These are phyloP conservation scores for Phanerochaete carnosa DNA, from an alignment of 768 basidiomycete species.

Conservation along the genomic window DNA sequence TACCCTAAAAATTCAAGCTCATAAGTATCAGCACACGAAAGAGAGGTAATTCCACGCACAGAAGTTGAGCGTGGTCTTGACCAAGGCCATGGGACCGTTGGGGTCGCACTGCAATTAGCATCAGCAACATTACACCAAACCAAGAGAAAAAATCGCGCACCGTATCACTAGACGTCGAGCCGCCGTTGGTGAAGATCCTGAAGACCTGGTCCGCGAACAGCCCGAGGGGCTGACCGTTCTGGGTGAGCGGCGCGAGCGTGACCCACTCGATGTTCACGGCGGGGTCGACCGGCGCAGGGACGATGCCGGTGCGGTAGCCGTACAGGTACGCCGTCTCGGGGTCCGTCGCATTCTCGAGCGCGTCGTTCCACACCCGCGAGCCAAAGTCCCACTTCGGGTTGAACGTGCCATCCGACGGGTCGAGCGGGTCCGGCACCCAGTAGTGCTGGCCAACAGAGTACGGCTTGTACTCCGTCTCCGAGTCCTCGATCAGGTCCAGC, in stretches of 20 bases:
- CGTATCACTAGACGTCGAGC: constrained; percentile 45
- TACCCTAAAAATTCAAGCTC: too few relatives aligned
- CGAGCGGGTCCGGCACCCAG: constrained; percentile 45
- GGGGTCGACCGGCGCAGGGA: constrained; percentile 39
- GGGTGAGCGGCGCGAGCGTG: constrained; percentile 19
- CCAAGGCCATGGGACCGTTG: constrained; percentile 37
- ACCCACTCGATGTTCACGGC: constrained; percentile 53
- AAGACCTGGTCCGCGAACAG: constrained; percentile 46
- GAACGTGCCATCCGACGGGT: constrained; percentile 32
- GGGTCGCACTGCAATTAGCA: constrained; percentile 20
- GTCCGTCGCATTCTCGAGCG: constrained; percentile 33
- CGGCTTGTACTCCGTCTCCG: constrained; percentile 13
- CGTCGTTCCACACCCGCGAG: constrained; percentile 17
- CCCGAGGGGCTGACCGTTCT: constrained; percentile 33
- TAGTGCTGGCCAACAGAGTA: constrained; percentile 48
- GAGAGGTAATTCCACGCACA: constrained; percentile 32
- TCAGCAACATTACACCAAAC: constrained; percentile 14
- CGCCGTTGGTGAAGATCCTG: constrained; percentile 48
- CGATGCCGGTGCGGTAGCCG: constrained; percentile 37
- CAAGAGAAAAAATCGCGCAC: constrained; percentile 30
- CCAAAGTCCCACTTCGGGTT: constrained; percentile 58
- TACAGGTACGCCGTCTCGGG: constrained; percentile 44
- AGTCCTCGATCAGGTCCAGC: constrained; percentile 13
- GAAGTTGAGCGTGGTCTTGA: constrained; percentile 51
- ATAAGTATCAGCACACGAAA: too few relatives aligned